Conservation (phyloP, 352 stramenopile species). For the Pythium monospermum region DNA sequence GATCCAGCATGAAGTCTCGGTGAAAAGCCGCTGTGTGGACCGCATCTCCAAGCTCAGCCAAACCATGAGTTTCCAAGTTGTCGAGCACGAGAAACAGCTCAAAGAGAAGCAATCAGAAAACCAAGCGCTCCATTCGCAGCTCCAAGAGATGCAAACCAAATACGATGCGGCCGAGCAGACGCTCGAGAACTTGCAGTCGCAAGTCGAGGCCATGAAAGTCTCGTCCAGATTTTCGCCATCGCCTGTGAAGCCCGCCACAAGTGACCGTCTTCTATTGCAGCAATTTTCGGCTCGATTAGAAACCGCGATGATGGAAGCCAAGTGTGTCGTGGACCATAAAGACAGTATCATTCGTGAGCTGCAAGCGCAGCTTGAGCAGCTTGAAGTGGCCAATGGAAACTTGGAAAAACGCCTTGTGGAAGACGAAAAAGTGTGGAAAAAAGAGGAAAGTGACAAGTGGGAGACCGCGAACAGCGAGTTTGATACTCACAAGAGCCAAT, state of each 20-base stretch:
- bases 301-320: constrained; percentile 58
- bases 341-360: constrained; percentile 50
- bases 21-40: constrained; percentile 70
- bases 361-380: constrained; percentile 31
- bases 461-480: not conserved
- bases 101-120: constrained; percentile 38
- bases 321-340: constrained; percentile 66
- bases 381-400: constrained; percentile 16
- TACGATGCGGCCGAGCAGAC: constrained; percentile 40
- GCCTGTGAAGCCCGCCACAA: constrained; percentile 4
- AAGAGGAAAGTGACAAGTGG: constrained; percentile 7
- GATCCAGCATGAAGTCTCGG: constrained; percentile 35
- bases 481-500: not conserved
- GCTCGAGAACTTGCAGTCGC: constrained; percentile 35
- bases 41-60: constrained; percentile 66
- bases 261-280: constrained; percentile 45
- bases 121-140: constrained; percentile 23
- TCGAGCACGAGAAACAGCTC: constrained; percentile 60
- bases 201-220: constrained; percentile 38
- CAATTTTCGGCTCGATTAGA: constrained; percentile 50
- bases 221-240: constrained; percentile 5
- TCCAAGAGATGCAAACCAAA: constrained; percentile 36
- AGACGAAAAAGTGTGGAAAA: constrained; percentile 16
- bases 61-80: constrained; percentile 56
- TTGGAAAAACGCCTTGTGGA: constrained; percentile 3